A percentile compares a stretch with the other conserved stretches of the same genome.
Conservation (phyloP, 441 rosid genomes). For the Euphorbia corollata region DNA sequence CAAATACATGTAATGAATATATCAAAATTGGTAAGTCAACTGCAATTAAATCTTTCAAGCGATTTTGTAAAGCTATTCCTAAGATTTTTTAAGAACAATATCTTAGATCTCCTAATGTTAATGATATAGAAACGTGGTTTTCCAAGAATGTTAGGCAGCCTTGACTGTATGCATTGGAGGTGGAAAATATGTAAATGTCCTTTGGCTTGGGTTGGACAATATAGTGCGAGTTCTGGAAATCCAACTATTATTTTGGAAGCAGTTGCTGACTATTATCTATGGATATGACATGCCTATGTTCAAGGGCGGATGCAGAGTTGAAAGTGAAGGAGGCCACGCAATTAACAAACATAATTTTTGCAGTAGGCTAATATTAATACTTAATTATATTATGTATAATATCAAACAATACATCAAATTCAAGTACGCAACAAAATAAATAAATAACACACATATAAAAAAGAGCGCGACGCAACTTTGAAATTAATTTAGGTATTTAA, state of each 20-base stretch:
- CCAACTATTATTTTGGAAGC: slow-evolving; percentile 11
- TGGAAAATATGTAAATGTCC: slow-evolving; percentile 11
- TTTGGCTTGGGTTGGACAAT: neutral
- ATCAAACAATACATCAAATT: too few species aligned
- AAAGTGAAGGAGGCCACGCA: too few species aligned
- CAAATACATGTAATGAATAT: slow-evolving; percentile 4
- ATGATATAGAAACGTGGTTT: slow-evolving; percentile 1
- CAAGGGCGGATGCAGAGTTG: too few species aligned
- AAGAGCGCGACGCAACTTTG: too few species aligned
- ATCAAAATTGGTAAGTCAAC: neutral
- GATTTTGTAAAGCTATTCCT: neutral
- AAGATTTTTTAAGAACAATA: neutral
- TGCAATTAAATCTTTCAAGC: neutral
- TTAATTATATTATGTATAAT: too few species aligned
- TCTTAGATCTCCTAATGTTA: neutral
- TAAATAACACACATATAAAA: too few species aligned
- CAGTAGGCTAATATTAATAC: too few species aligned
- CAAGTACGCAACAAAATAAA: too few species aligned
- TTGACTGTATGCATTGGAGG: slow-evolving; percentile 12
- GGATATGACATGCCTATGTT: too few species aligned
- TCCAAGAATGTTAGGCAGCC: slow-evolving; percentile 10
- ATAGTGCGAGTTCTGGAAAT: neutral
- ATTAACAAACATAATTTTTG: too few species aligned
- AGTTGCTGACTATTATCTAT: slow-evolving; percentile 1
- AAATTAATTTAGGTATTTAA: too few species aligned